A percentile compares a stretch with the other conserved stretches of the same genome.
phyloP scores from a whole-genome alignment of 1,284 basidiomycete genomes.

The Cryptococcus sp. region DNA sequence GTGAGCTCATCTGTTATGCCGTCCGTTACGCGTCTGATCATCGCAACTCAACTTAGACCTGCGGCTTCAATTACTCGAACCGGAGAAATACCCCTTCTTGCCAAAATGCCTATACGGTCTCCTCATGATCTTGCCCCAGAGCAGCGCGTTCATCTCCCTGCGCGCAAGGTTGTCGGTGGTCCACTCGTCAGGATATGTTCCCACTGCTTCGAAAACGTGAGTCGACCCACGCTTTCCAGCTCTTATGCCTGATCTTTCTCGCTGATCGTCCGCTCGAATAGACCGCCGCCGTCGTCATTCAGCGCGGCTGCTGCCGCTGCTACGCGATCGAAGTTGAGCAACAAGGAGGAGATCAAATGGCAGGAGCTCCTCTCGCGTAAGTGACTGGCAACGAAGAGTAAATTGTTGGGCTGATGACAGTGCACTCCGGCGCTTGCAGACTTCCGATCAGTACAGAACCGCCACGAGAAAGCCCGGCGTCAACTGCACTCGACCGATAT shows the following conservation, averaged over 20 bases:
- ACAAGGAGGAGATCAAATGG: conserved; percentile 90
- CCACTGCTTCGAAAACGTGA: conserved; percentile 79
- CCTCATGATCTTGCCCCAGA: conserved; percentile 96
- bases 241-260: too few species aligned
- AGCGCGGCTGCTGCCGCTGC: conserved; percentile 49
- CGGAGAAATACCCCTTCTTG: conserved; percentile 91
- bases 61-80: conserved; percentile 94
- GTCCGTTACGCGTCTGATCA: background rate
- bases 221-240: conserved; percentile 27
- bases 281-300: too few species aligned
- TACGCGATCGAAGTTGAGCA: conserved; percentile 68
- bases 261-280: too few species aligned
- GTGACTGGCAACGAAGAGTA: conserved; percentile 42
- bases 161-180: conserved; percentile 92
- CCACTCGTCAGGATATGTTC: conserved; percentile 89
- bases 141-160: conserved; percentile 91
- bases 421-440: conserved; percentile 26
- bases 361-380: conserved; percentile 74
- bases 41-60: conserved; percentile 69
- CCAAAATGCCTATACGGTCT: conserved; percentile 98
- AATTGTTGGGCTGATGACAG: background rate
- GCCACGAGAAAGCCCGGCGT: conserved; percentile 82
- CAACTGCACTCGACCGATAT: conserved; percentile 47
- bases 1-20: conserved; percentile 56
- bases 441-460: conserved; percentile 78